Base-by-base conservation (phyloP, 441 rosid genomes). In the Gossypium gossypioides region DNA sequence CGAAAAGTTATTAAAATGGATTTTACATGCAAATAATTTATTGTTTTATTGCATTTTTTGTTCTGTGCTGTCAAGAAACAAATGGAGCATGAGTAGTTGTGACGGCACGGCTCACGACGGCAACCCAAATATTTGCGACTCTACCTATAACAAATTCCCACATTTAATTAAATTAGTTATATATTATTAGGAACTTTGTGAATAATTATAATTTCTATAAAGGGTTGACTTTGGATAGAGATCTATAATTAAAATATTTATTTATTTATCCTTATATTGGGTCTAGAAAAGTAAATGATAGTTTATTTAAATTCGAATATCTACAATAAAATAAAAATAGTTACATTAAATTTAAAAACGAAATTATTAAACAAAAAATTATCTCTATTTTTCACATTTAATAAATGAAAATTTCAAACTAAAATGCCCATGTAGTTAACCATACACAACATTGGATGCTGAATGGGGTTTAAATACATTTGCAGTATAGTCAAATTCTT, bases 61-160 rank as follows among this genome's bases (percentile, higher is more conserved):
- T 44, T 50, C 19, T 71, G 32, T 64, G 72, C 55, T 74, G 68
- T 19, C 61, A 32, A 12, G 21, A 71, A 56, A 58, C 16, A 32
- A 60, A 13, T 13, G n/a, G 18, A 72, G 71, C 72, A 70, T 46
- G 57, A 68, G 74, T 77, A 54, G 68, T 74, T 58, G 84, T 68
- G 79, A 82, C 76, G 82, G 84, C 85, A 83, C 85, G 87, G 83
- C 79, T 77, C 37, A 82, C 63, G 67, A 66, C 58, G 61, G 32
- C 72, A 68, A 37, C 16, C 66, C 52, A 34, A 59, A 55, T 72
- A 70, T 69, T 19, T 62, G 71, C 68, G 56, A 61, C 29, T 21
- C 52, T 51, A 21, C 21, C 8, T 1, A 50, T 34, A 24, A 15
- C 52, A 21, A 6, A 32, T 64, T 48, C 24, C 55, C 27, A 55